These are phyloP conservation scores for Galeopsis tetrahit DNA, from an alignment of 257 asterid genomes.

Conservation along the genomic window DNA sequence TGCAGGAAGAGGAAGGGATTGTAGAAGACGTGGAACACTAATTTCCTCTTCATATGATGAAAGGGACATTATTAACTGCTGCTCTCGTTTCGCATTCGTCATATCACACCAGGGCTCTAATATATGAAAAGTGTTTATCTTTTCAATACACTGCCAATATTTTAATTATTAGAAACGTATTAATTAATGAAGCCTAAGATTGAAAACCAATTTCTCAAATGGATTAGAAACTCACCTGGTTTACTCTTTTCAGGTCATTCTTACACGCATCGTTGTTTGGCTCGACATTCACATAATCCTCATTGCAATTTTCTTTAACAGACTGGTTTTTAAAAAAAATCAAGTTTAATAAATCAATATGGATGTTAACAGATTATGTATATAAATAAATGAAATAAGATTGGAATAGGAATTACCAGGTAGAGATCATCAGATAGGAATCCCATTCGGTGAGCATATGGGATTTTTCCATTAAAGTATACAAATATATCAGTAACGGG, in stretches of 20 bases:
- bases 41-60: too few relatives aligned
- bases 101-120: too few relatives aligned
- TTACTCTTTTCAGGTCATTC: background rate
- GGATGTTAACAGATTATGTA: too few relatives aligned
- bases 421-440: background rate
- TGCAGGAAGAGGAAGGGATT: too few relatives aligned
- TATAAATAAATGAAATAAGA: background rate
- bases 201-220: too few relatives aligned
- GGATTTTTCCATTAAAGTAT: background rate
- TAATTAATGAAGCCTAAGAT: background rate
- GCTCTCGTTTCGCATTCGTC: too few relatives aligned
- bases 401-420: background rate
- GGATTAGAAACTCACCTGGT: background rate
- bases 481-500: constrained; percentile 1
- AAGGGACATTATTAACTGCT: too few relatives aligned
- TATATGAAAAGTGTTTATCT: too few relatives aligned
- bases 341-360: too few relatives aligned
- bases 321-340: background rate
- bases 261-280: background rate
- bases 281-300: background rate
- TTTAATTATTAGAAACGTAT: too few relatives aligned
- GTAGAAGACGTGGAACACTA: background rate
- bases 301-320: background rate
- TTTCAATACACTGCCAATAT: background rate
- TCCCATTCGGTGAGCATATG: too few relatives aligned